phyloP scores from a whole-genome alignment of 2,329 filamentous ascomycete genomes.

The Fusarium heterosporum region DNA sequence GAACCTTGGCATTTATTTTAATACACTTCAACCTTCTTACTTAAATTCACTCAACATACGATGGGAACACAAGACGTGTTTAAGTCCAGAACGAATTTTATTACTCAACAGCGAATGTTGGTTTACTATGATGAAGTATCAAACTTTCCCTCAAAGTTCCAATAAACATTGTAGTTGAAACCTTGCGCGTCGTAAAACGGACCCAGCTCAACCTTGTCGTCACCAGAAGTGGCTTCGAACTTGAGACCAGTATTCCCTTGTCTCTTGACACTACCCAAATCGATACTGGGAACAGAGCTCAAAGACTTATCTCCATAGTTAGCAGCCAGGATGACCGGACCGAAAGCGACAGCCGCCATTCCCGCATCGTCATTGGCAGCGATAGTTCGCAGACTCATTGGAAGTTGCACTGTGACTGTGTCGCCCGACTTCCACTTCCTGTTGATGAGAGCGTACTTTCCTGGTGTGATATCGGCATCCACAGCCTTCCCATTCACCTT shows the following conservation, averaged over 20 bases:
- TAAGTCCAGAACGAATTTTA: too few relatives aligned
- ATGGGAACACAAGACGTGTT: too few relatives aligned
- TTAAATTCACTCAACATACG: too few relatives aligned
- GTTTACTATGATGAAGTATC: too few relatives aligned
- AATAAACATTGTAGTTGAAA: slow-evolving; percentile 59
- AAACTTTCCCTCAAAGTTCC: slow-evolving; percentile 43
- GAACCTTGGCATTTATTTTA: too few relatives aligned
- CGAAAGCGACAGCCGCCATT: slow-evolving; percentile 60
- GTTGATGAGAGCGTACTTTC: slow-evolving; percentile 56
- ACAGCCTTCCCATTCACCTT: slow-evolving; percentile 55
- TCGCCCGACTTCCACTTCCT: slow-evolving; percentile 59
- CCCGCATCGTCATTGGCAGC: slow-evolving; percentile 60
- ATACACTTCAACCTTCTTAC: too few relatives aligned
- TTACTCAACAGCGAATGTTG: too few relatives aligned
- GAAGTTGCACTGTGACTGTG: slow-evolving; percentile 56
- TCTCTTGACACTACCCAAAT: slow-evolving; percentile 47
- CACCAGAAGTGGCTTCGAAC: slow-evolving; percentile 51
- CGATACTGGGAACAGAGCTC: slow-evolving; percentile 46
- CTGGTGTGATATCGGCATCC: slow-evolving; percentile 46
- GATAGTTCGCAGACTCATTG: slow-evolving; percentile 58
- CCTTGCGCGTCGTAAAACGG: slow-evolving; percentile 57
- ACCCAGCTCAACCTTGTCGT: slow-evolving; percentile 48
- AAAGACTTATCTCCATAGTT: slow-evolving; percentile 56
- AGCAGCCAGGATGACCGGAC: slow-evolving; percentile 58
- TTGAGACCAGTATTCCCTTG: slow-evolving; percentile 40